Evolutionary conservation across 257 asterid genomes (phyloP).

Genomic region (Galeopsis tetrahit): DNA sequence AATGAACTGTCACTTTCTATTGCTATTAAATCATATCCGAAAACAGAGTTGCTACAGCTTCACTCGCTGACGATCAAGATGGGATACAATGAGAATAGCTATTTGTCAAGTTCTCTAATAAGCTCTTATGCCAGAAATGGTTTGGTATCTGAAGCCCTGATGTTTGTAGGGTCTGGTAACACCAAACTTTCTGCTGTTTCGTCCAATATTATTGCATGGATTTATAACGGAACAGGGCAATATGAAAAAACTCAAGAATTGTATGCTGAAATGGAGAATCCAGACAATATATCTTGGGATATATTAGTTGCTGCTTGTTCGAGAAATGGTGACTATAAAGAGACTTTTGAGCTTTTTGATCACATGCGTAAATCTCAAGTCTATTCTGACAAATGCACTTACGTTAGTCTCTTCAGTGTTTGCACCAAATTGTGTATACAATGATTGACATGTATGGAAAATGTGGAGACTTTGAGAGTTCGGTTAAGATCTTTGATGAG

Average conservation of each 20-base stretch:
- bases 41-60: conserved; percentile 61
- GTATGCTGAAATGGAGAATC: conserved; percentile 68
- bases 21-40: conserved; percentile 53
- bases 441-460: conserved; percentile 84
- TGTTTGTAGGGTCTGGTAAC: conserved; percentile 37
- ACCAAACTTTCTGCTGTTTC: conserved; percentile 51
- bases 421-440: conserved; percentile 51
- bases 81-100: conserved; percentile 54
- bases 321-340: conserved; percentile 70
- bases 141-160: conserved; percentile 55
- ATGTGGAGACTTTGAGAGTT: conserved; percentile 67
- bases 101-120: conserved; percentile 65
- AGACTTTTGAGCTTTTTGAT: conserved; percentile 68
- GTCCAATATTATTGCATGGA: conserved; percentile 64
- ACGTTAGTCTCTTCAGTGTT: conserved; percentile 70
- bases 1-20: conserved; percentile 66
- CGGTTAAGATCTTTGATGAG: conserved; percentile 60
- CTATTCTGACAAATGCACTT: conserved; percentile 72
- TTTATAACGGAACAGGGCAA: conserved; percentile 65
- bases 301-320: too few species aligned
- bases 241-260: conserved; percentile 76
- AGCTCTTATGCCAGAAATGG: conserved; percentile 67
- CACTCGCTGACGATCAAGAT: conserved; percentile 62
- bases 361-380: conserved; percentile 62
- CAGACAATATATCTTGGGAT: conserved; percentile 72